Percentiles rank a stretch among this genome's conserved stretches.
phyloP scores from a whole-genome alignment of 1,284 basidiomycete genomes.

The Macrocybe sp. region DNA sequence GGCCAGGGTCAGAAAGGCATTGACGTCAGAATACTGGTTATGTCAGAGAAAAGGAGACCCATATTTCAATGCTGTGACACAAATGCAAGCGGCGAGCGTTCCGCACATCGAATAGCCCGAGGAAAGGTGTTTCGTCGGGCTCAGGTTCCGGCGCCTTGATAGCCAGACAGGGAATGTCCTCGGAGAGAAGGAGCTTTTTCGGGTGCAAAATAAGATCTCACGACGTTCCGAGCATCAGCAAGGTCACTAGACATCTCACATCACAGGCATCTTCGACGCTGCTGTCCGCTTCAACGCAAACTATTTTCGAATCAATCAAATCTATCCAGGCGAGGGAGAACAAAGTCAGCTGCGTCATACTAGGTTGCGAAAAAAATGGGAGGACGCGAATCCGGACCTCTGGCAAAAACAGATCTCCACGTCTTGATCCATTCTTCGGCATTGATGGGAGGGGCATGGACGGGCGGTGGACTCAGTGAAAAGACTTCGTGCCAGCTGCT shows the following conservation, averaged over 20 bases:
- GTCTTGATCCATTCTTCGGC: conserved; percentile 52
- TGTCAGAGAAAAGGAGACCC: not conserved
- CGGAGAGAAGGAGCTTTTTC: conserved; percentile 53
- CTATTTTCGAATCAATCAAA: conserved; percentile 60
- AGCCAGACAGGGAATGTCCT: conserved; percentile 59
- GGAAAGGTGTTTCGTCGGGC: conserved; percentile 31
- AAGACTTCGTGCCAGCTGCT: conserved; percentile 25
- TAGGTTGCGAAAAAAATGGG: not conserved
- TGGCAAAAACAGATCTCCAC: conserved; percentile 51
- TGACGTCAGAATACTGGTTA: conserved; percentile 70
- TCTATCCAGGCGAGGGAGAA: conserved; percentile 30
- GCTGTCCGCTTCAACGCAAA: conserved; percentile 57
- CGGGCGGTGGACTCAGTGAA: conserved; percentile 6
- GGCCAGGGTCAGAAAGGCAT: conserved; percentile 74
- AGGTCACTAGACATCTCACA: conserved; percentile 32
- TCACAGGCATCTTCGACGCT: conserved; percentile 79
- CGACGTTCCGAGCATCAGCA: not conserved
- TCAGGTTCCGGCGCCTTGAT: conserved; percentile 37
- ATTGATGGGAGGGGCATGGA: conserved; percentile 14
- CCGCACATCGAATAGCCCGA: conserved; percentile 73
- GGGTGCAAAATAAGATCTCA: not conserved
- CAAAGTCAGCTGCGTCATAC: not conserved
- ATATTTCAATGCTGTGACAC: not conserved
- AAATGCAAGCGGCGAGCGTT: not conserved
- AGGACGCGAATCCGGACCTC: conserved; percentile 33